Conservation (phyloP, 2,329 filamentous ascomycete genomes). For the Arthrinium puccinioides region DNA sequence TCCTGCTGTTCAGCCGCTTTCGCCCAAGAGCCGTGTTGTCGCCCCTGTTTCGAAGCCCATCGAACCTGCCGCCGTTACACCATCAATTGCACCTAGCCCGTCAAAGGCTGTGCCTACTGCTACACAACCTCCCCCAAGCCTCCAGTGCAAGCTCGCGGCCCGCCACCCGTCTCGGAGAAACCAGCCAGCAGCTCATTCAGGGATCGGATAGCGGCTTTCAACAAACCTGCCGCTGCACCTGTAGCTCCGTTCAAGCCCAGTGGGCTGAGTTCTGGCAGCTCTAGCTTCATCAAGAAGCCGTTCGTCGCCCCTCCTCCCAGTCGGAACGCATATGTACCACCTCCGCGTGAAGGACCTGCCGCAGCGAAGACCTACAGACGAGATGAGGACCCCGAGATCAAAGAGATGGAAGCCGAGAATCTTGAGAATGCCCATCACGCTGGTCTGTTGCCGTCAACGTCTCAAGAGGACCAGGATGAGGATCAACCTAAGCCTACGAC, state of each 20-base stretch:
- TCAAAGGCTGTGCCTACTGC: conserved; percentile 24
- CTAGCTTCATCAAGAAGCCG: conserved; percentile 86
- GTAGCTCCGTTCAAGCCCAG: conserved; percentile 84
- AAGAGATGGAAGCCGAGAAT: conserved; percentile 58
- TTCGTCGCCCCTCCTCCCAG: conserved; percentile 94
- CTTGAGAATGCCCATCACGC: conserved; percentile 61
- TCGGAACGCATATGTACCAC: conserved; percentile 82
- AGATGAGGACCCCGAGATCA: conserved; percentile 76
- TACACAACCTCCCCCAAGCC: conserved; percentile 29
- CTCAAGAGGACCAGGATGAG: conserved; percentile 49
- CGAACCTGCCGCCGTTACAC: conserved; percentile 27
- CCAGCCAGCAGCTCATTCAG: conserved; percentile 73
- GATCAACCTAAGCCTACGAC: conserved; percentile 88
- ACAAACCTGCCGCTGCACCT: conserved; percentile 78
- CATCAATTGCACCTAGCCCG: conserved; percentile 21
- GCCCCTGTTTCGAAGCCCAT: conserved; percentile 27
- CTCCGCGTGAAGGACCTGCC: conserved; percentile 61
- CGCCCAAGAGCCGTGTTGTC: conserved; percentile 16
- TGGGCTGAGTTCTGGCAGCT: conserved; percentile 49
- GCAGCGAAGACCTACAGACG: conserved; percentile 72
- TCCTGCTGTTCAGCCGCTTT: conserved; percentile 17
- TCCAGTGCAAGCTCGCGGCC: conserved; percentile 40
- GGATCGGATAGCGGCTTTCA: conserved; percentile 95
- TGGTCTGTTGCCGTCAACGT: conserved; percentile 43
- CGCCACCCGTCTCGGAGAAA: conserved; percentile 67